These are phyloP conservation scores for Fusarium sp. DNA, from an alignment of 2,329 filamentous ascomycete genomes.

Conservation along the genomic window DNA sequence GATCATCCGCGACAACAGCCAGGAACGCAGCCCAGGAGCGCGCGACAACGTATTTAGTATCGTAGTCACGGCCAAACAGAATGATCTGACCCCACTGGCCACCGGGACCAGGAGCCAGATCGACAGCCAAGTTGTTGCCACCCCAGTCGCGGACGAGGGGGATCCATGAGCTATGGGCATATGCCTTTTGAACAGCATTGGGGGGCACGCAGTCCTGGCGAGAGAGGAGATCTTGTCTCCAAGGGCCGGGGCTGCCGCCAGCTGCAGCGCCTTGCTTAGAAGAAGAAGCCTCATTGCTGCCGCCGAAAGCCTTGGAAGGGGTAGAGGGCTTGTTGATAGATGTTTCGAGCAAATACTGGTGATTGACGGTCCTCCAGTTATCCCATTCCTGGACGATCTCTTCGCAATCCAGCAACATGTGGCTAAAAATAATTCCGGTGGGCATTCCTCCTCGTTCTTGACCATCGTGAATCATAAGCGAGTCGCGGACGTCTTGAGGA, in stretches of 20 bases:
- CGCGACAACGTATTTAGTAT: conserved; percentile 96
- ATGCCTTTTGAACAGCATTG: conserved; percentile 87
- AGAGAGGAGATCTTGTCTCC: conserved; percentile 84
- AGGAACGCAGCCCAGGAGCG: conserved; percentile 91
- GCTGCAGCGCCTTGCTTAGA: conserved; percentile 64
- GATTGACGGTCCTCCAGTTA: conserved; percentile 93
- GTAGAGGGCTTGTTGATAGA: conserved; percentile 66
- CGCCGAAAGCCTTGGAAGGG: conserved; percentile 76
- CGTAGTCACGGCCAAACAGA: conserved; percentile 95
- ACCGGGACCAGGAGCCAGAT: conserved; percentile 86
- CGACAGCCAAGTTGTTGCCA: conserved; percentile 94
- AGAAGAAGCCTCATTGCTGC: conserved; percentile 71
- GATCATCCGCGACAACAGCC: conserved; percentile 86
- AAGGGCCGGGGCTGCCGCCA: conserved; percentile 68
- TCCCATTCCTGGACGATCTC: conserved; percentile 98
- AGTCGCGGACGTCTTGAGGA: conserved; percentile 92
- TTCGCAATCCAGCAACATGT: conserved; percentile 96
- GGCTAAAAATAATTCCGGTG: conserved; percentile 90
- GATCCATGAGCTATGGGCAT: conserved; percentile 95
- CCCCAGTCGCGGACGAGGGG: conserved; percentile 97
- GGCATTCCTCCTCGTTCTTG: conserved; percentile 92
- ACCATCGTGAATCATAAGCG: conserved; percentile 90
- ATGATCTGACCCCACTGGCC: conserved; percentile 98
- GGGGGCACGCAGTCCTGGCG: conserved; percentile 89
- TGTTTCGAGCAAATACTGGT: conserved; percentile 78